Percentiles rank a stretch among this genome's conserved stretches.
phyloP scores from a whole-genome alignment of 1,284 basidiomycete genomes.

The Sporisorium reilianum region DNA sequence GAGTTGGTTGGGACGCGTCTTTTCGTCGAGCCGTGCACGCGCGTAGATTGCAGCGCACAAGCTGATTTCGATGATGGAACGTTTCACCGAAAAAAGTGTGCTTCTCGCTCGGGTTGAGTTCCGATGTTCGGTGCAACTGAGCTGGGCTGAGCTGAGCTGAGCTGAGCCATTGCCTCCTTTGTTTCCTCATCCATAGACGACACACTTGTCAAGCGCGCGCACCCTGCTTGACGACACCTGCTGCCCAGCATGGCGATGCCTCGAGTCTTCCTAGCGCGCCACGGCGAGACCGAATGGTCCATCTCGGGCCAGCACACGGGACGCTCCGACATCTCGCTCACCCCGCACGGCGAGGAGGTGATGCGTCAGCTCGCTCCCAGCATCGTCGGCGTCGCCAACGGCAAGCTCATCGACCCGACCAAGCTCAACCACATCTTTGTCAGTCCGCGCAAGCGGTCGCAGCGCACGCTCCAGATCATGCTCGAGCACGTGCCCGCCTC shows the following conservation, averaged over 20 bases:
- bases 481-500: slow-evolving; percentile 50
- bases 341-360: slow-evolving; percentile 60
- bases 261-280: slow-evolving; percentile 64
- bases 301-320: slow-evolving; percentile 67
- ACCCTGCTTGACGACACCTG: not conserved
- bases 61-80: not conserved
- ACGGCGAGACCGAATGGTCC: slow-evolving; percentile 68
- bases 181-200: not conserved
- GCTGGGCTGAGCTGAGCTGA: not conserved
- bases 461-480: slow-evolving; percentile 61
- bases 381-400: slow-evolving; percentile 57
- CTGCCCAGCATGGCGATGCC: slow-evolving; percentile 58
- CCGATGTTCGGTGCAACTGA: not conserved
- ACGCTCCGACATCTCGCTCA: slow-evolving; percentile 63
- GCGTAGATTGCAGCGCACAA: slow-evolving; percentile 1
- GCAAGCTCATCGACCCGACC: slow-evolving; percentile 59
- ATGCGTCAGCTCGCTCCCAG: slow-evolving; percentile 58
- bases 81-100: not conserved
- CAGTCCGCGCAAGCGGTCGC: slow-evolving; percentile 57
- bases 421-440: slow-evolving; percentile 59
- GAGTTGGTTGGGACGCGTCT: not conserved
- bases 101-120: not conserved
- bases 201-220: not conserved
- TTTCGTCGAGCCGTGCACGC: not conserved
- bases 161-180: not conserved